Base-by-base conservation (phyloP, 257 asterid species). In the Agastache rugosa region DNA sequence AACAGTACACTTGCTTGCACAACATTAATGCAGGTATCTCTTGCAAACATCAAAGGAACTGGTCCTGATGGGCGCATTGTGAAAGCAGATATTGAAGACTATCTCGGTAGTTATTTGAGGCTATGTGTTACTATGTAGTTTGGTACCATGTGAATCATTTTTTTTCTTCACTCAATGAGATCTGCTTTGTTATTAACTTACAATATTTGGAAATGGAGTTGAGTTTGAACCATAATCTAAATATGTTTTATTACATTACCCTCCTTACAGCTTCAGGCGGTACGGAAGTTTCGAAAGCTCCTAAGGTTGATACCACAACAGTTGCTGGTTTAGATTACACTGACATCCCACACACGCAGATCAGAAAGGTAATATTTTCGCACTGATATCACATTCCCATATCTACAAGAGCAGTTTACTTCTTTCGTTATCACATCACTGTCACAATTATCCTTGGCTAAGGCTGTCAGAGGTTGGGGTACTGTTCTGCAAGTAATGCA, bases 11-110 rank as follows among this genome's bases (percentile, higher is more conserved):
- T 31, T 7, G 3, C n/a, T 25, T 7, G 3, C 35, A n/a, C 67
- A 72, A 31, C 81, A 73, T 72, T 51, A 64, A 75, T 77, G 59
- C 85, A 94, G 99, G 86, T 94, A 76, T 50, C 97, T 69, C 89
- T 94, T 75, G 84, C 93, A 77, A 81, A 72, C 79, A 79, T 94
- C 80, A 89, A 88, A 86, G 99, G 99, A 81, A 92, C 98, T 69
- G 99, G 99, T 84, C 93, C 97, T 31, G 98, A 90, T 75, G 98
- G 99, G 16, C 89, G 86, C 78, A 87, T 94, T 70, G 96, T 94
- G 81, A 94, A 94, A 87, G 98, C 96, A 73, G 99, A 92, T 58
- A 79, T 94, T 82, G 99, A 94, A 82, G 97, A 90, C 71, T 89
- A 89, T 86, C 85, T 94, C 71, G 99, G 99, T 94, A 92, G 60